Conservation (phyloP, 176 grass and related monocot species). For the Urochloa ruziziensis region DNA sequence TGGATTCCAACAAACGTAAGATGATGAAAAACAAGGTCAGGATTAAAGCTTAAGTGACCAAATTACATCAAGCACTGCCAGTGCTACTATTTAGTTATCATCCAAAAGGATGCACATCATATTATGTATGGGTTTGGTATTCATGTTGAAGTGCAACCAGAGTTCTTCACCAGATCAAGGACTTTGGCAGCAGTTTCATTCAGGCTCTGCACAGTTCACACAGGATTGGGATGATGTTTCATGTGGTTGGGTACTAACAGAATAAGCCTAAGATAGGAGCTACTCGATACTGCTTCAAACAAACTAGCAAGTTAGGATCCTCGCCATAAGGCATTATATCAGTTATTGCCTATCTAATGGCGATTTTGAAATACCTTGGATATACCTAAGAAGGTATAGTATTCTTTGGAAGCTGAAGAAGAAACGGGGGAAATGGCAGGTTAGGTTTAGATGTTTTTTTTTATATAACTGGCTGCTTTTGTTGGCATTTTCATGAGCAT, state of each 20-base stretch:
- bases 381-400: background rate
- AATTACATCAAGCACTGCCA: slow-evolving; percentile 21
- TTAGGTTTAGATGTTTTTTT: background rate
- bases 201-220: slow-evolving; percentile 20
- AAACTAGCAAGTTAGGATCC: slow-evolving; percentile 16
- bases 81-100: background rate
- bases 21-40: slow-evolving; percentile 90
- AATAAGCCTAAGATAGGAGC: slow-evolving; percentile 16
- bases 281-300: background rate
- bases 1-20: slow-evolving; percentile 92
- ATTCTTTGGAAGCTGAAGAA: slow-evolving; percentile 3
- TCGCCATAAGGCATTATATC: background rate
- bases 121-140: slow-evolving; percentile 35
- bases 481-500: background rate
- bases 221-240: background rate
- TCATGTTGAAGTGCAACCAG: background rate
- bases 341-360: background rate
- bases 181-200: slow-evolving; percentile 4
- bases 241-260: background rate
- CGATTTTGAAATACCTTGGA: background rate
- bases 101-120: slow-evolving; percentile 18
- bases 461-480: background rate
- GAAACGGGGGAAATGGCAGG: background rate
- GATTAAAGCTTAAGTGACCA: slow-evolving; percentile 35
- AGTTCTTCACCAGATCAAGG: background rate